Base-by-base conservation (phyloP, 2,329 filamentous ascomycete genomes). In the Chaetoscypha palmicola region DNA sequence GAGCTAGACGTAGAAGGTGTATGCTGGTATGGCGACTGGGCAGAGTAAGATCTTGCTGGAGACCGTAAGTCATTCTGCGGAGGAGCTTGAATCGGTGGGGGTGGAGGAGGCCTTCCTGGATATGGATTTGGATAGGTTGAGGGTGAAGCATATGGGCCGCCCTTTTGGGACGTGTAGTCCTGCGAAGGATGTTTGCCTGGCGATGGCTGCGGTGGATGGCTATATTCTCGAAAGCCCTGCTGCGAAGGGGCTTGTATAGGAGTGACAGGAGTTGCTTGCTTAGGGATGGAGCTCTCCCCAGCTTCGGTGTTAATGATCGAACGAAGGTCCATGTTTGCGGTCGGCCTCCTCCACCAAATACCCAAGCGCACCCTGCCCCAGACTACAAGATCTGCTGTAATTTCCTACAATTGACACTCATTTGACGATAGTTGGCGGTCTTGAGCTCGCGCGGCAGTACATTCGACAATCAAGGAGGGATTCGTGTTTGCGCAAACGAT, bases 241-340 rank as follows among this genome's bases (percentile, higher is more conserved):
- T 50, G 51, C n/a, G 53, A 49, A 46, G 52, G 54, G 28, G 55
- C 46, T 41, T 62, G 59, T 2, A 55, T 50, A 32, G 60, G 59
- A 43, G 60, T 62, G 16, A 58, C 55, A 26, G 61, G 60, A n/a
- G 57, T 45, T 38, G 54, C 48, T 48, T 51, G 55, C 47, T 58
- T 54, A n/a, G 20, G 31, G 17, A 45, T 48, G 31, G 52, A 52
- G 42, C 43, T 46, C 42, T 60, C 58, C 12, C 54, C 59, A 45
- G 54, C 57, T 50, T 62, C 60, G 20, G 47, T 67, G 58, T 73
- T 73, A 64, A 74, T 70, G 55, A 74, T 73, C 43, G 68, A 70
- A 59, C 69, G 67, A 58, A 74, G 65, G 62, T 74, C 71, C 71
- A 74, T 73, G 57, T 58, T 61, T 58, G 59, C 56, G 57, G 52